A percentile compares a stretch with the other conserved stretches of the same genome.
Evolutionary conservation across 2,329 filamentous ascomycete genomes (phyloP).

Genomic region (Lecanicillium sp.): DNA sequence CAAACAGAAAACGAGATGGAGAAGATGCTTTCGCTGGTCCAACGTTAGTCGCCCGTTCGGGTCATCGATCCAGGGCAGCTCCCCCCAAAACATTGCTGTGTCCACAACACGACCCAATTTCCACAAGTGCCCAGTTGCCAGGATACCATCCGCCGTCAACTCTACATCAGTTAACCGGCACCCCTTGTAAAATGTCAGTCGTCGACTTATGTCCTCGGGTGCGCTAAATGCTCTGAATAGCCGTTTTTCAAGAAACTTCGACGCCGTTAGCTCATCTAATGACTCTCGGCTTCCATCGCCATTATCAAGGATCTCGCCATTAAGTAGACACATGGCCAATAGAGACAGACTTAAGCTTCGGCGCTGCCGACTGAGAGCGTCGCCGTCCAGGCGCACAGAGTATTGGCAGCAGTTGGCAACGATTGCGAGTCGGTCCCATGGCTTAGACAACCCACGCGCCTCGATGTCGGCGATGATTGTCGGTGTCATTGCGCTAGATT

Average conservation of each 20-base stretch:
- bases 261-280: slow-evolving; percentile 2
- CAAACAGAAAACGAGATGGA: slow-evolving; percentile 9
- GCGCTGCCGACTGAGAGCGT: slow-evolving; percentile 14
- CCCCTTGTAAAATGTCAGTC: slow-evolving; percentile 23
- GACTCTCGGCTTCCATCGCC: slow-evolving; percentile 15
- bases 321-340: slow-evolving; percentile 25
- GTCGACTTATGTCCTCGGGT: slow-evolving; percentile 10
- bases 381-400: slow-evolving; percentile 19
- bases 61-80: slow-evolving; percentile 14
- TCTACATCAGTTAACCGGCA: slow-evolving; percentile 21
- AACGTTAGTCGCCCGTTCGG: slow-evolving; percentile 14
- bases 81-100: slow-evolving; percentile 13
- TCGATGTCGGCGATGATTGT: slow-evolving; percentile 22
- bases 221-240: slow-evolving; percentile 20
- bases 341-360: slow-evolving; percentile 23
- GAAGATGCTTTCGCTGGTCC: slow-evolving; percentile 15
- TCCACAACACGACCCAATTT: slow-evolving; percentile 18
- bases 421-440: slow-evolving; percentile 25
- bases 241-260: slow-evolving; percentile 12
- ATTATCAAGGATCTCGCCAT: slow-evolving; percentile 31
- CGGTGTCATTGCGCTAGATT: slow-evolving; percentile 22
- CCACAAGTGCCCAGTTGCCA: slow-evolving; percentile 23
- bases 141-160: slow-evolving; percentile 16
- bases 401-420: slow-evolving; percentile 30
- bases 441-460: slow-evolving; percentile 17